A percentile compares a stretch with the other conserved stretches of the same genome.
Conservation (phyloP, 2,329 filamentous ascomycete species). For the Beauveria sp. region DNA sequence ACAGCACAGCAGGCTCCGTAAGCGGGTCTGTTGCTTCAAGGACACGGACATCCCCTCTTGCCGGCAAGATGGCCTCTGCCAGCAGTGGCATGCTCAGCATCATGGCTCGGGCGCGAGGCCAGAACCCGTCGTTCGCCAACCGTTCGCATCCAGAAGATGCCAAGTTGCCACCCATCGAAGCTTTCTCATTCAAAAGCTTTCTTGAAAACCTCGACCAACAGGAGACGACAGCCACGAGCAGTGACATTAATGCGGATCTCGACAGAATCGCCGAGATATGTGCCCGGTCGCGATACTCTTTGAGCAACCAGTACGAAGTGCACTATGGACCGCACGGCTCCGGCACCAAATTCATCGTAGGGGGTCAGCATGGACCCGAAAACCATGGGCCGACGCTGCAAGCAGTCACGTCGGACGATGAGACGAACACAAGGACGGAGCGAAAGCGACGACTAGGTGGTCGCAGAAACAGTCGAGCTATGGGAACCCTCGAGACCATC, state of each 20-base stretch:
- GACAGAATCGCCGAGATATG: conserved; percentile 62
- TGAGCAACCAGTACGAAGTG: conserved; percentile 61
- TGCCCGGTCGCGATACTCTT: conserved; percentile 54
- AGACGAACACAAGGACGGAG: conserved; percentile 28
- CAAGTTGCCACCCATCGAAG: conserved; percentile 53
- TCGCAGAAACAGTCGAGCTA: conserved; percentile 44
- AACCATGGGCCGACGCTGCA: conserved; percentile 47
- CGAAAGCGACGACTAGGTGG: conserved; percentile 33
- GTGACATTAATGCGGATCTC: conserved; percentile 49
- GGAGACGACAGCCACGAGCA: conserved; percentile 21
- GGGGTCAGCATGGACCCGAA: conserved; percentile 17
- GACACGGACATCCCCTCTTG: conserved; percentile 25
- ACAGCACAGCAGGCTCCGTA: neutral
- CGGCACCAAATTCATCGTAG: conserved; percentile 39
- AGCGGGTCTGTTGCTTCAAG: conserved; percentile 21
- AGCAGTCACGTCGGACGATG: conserved; percentile 49
- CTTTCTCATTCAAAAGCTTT: conserved; percentile 58
- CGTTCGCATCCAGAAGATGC: conserved; percentile 23
- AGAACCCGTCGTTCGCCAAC: neutral
- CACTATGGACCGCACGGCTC: conserved; percentile 56
- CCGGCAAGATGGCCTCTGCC: conserved; percentile 22
- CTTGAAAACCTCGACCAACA: conserved; percentile 47
- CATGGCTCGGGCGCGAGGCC: conserved; percentile 16
- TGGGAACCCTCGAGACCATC: conserved; percentile 58
- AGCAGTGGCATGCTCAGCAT: conserved; percentile 36